Conservation (phyloP, 345 rosid genomes). For the Dovyalis caffra region DNA sequence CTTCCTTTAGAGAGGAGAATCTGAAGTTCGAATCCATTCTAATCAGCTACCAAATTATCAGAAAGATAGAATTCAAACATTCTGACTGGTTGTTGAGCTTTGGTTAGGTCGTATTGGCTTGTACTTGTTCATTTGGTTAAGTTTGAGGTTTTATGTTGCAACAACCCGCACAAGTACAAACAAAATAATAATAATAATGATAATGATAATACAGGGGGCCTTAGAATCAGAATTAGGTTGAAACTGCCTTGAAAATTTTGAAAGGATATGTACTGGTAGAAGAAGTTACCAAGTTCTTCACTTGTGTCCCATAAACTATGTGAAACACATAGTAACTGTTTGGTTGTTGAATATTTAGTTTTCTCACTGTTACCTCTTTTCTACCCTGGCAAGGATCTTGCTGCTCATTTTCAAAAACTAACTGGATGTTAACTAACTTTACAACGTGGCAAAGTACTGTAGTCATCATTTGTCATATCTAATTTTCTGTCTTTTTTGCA, state of each 20-base stretch:
- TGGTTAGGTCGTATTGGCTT: neutral
- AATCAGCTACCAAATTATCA: neutral
- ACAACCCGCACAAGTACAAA: neutral
- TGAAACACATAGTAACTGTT: neutral
- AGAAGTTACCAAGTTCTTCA: neutral
- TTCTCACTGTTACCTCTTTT: no score
- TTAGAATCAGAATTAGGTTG: neutral
- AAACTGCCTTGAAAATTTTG: neutral
- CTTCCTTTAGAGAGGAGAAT: neutral
- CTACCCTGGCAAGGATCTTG: neutral
- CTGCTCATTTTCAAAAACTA: neutral
- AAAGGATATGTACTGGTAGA: neutral
- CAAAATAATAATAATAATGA: no score
- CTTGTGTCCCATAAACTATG: neutral
- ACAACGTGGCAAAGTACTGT: neutral
- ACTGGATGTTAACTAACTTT: neutral
- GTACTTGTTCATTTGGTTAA: neutral
- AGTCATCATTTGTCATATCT: slow-evolving; percentile 4
- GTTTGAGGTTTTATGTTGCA: neutral
- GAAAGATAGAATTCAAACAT: neutral
- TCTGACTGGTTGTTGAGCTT: neutral
- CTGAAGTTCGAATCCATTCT: neutral
- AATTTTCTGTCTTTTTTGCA: slow-evolving; percentile 30
- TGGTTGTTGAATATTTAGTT: neutral
- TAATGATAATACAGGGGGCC: no score